Evolutionary conservation across 768 basidiomycete genomes (phyloP).

Genomic region (Pleurotus giganteus): DNA sequence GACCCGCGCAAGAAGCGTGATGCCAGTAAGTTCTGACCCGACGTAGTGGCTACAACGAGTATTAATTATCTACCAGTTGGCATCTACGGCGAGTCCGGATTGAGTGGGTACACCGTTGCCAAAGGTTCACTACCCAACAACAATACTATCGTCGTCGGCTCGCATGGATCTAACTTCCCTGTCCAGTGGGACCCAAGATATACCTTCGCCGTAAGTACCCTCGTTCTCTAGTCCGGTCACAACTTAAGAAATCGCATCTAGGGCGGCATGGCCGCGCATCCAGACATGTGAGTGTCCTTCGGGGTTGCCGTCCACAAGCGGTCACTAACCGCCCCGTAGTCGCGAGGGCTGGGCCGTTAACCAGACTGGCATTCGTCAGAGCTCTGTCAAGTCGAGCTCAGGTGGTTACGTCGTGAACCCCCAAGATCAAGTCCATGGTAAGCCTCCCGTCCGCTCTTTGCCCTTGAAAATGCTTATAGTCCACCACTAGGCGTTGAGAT

Average conservation of each 20-base stretch:
- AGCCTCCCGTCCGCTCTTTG: background rate
- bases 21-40: constrained; percentile 13
- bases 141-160: constrained; percentile 34
- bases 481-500: constrained; percentile 28
- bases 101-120: constrained; percentile 39
- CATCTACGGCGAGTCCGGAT: constrained; percentile 34
- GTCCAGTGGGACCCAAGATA: constrained; percentile 46
- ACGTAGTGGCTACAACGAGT: too few species aligned
- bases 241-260: constrained; percentile 3
- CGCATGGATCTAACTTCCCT: constrained; percentile 41
- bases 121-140: constrained; percentile 37
- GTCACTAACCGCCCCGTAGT: too few species aligned
- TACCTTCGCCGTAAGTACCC: constrained; percentile 29
- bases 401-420: constrained; percentile 31
- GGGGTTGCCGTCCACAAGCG: background rate
- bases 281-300: constrained; percentile 32
- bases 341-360: constrained; percentile 36
- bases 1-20: constrained; percentile 21
- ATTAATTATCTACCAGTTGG: too few species aligned
- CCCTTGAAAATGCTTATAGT: background rate
- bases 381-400: constrained; percentile 22
- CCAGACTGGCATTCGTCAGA: constrained; percentile 33
- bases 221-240: background rate
- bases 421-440: constrained; percentile 30
- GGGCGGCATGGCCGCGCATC: constrained; percentile 40